Base-by-base conservation (phyloP, 805 yeast species). In the Scheffersomyces amazonensis region DNA sequence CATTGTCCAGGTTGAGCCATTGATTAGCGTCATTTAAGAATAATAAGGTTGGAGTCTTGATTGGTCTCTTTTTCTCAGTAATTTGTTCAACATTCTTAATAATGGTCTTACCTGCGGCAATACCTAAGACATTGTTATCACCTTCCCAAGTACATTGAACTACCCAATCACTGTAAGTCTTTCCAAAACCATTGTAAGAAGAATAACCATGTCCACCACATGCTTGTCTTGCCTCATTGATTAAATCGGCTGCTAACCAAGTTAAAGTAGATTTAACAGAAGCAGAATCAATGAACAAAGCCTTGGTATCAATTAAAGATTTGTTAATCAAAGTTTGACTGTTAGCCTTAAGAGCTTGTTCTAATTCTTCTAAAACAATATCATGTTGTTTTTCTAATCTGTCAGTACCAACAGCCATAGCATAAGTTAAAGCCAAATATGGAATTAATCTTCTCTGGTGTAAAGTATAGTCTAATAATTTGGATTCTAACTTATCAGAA, bases 111-210 rank as follows among this genome's bases (percentile, higher is more conserved):
- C 75, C 73, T 37, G 62, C 66, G 36, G 64, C 56, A 54, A 66
- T 52, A 31, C 64, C 69, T 49, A 69, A 60, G 31, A 69, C 73
- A 47, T 61, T 69, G 58, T 69, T 69, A 49, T 69, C 75, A 53
- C 75, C 75, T 54, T 69, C 75, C 75, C 75, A 69, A 21, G 75
- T 69, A 54, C 73, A 66, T 54, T 67, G 73, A 30, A 69, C 74
- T 28, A 63, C 73, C 73, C 73, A 69, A 41, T 69, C 75, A 32
- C 63, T 66, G 42, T 58, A 65, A 30, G 69, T 59, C 52, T 66
- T 69, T 38, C 73, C 75, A 39, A 69, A 69, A 17, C 73, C 74
- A 43, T 58, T 59, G 57, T 69, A 69, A 25, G 67, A 47, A 28
- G 71, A 64, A 60, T 69, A 69, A 42, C 75, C 75, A 48, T 64